Base-by-base conservation (phyloP, 352 stramenopile species). In the Globisporangium barbulae region DNA sequence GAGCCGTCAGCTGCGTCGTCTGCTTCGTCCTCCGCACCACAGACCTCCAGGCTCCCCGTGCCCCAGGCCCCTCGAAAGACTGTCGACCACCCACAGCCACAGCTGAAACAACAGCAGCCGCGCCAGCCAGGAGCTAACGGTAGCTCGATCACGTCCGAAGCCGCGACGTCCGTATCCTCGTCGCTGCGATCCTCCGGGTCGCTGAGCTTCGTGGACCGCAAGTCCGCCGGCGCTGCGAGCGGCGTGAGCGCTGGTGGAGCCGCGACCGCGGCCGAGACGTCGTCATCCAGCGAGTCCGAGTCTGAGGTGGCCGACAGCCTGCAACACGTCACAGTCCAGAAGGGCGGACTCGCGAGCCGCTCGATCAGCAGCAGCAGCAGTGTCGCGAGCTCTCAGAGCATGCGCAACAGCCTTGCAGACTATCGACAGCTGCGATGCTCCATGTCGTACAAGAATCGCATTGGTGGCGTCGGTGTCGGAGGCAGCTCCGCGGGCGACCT, bases 401-500 rank as follows among this genome's bases (percentile, higher is more conserved):
- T 67, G 61, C 48, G 48, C 54, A 71, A 56, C 59, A 71, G 58
- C 49, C 74, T 94, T 44, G 83, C 80, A 0, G 79, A 88, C 52
- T 94, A 90, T 67, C 74, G 79, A 4, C 83, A 94, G 70, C 73
- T 94, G 30, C 80, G 79, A 54, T 91, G 80, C 70, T 93, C 84
- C 52, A 94, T 94, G 86, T 87, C 75, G 31, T 94, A 94, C 76
- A 94, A 93, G 73, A 94, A 93, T 72, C 86, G 84, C 47, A 63
- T 73, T 17, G 50, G 22, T 8, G 50, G 30, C 19, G 15, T n/a
- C 28, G 71, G 50, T 28, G 37, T 42, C 21, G 74, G 33, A 13
- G 33, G 33, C 8, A 2, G 25, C 1, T 28, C 25, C 25, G 8
- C 33, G 8, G 33, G 79, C 25, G 57, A 63, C 15, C 39, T 31